phyloP scores from a whole-genome alignment of 2,329 filamentous ascomycete species.

The Aspergillus unguis region DNA sequence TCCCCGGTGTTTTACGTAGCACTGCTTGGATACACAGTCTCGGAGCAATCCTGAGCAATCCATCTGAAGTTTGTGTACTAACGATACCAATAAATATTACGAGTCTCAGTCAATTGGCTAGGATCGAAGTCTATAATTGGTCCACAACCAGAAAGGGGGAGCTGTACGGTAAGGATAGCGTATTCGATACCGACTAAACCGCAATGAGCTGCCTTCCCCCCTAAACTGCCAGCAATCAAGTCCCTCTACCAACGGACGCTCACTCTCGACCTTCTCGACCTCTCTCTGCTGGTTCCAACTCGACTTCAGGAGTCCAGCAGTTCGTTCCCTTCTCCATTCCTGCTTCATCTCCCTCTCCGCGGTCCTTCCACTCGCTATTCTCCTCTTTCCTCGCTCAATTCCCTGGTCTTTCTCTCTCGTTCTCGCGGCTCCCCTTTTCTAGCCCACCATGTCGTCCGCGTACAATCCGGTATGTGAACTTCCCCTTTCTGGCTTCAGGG shows the following conservation, averaged over 20 bases:
- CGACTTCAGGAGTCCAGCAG: conserved; percentile 16
- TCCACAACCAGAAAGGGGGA: conserved; percentile 9
- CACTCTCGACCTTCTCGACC: conserved; percentile 9
- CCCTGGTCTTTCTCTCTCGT: conserved; percentile 20
- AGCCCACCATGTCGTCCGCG: conserved; percentile 51
- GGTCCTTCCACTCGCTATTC: conserved; percentile 22
- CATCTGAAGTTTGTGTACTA: not conserved
- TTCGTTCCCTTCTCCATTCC: conserved; percentile 13
- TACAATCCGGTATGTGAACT: conserved; percentile 51
- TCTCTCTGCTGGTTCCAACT: conserved; percentile 10
- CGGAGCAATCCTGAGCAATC: not conserved
- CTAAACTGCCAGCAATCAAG: conserved; percentile 17
- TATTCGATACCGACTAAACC: conserved; percentile 23
- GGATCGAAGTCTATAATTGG: not conserved
- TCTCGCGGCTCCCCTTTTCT: conserved; percentile 22
- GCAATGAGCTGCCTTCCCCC: conserved; percentile 14
- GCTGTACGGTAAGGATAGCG: conserved; percentile 25
- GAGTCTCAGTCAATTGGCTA: conserved; percentile 16
- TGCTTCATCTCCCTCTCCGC: conserved; percentile 20
- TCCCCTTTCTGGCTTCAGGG: conserved; percentile 23
- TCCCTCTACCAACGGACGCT: conserved; percentile 5
- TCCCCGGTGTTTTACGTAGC: not conserved
- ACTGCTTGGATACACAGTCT: conserved; percentile 12
- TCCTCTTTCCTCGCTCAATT: conserved; percentile 14
- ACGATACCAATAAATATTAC: conserved; percentile 5